Conservation (phyloP, 2,329 filamentous ascomycete species). For the Aspergillus japonicus region DNA sequence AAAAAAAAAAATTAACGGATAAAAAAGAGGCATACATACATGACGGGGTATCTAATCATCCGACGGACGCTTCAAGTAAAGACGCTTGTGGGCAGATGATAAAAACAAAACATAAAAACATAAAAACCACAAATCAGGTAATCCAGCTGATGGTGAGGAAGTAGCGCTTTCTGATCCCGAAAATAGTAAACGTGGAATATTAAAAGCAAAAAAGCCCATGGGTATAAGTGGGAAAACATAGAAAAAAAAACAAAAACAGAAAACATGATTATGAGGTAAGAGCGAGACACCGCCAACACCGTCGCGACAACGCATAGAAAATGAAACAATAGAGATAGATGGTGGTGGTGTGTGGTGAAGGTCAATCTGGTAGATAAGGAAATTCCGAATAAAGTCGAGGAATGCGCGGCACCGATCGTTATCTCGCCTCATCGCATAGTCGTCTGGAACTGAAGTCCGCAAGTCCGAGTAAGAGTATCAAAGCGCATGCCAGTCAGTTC, state of each 20-base stretch:
- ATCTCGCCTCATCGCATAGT: not conserved
- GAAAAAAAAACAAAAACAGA: not conserved
- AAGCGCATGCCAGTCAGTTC: slow-evolving; percentile 11
- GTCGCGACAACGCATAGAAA: slow-evolving; percentile 16
- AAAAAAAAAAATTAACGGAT: not conserved
- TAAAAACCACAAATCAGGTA: slow-evolving; percentile 6
- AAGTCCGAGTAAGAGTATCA: not conserved
- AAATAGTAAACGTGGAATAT: slow-evolving; percentile 2
- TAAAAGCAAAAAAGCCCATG: not conserved
- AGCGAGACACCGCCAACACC: slow-evolving; percentile 7
- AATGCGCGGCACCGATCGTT: slow-evolving; percentile 7
- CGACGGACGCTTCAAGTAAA: slow-evolving; percentile 6
- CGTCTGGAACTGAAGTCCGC: not conserved
- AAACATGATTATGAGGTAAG: not conserved
- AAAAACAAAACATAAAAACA: slow-evolving; percentile 9
- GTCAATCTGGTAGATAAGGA: slow-evolving; percentile 4
- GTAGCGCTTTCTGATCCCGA: not conserved
- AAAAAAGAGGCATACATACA: slow-evolving; percentile 14
- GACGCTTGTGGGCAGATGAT: not conserved
- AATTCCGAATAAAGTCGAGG: not conserved
- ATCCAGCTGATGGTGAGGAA: not conserved
- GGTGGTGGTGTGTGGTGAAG: slow-evolving; percentile 6
- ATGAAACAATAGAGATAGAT: slow-evolving; percentile 10
- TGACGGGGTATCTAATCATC: slow-evolving; percentile 24
- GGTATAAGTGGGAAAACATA: not conserved